Conservation (phyloP, 2,329 filamentous ascomycete species). For the Hirsutella minnesotensis region DNA sequence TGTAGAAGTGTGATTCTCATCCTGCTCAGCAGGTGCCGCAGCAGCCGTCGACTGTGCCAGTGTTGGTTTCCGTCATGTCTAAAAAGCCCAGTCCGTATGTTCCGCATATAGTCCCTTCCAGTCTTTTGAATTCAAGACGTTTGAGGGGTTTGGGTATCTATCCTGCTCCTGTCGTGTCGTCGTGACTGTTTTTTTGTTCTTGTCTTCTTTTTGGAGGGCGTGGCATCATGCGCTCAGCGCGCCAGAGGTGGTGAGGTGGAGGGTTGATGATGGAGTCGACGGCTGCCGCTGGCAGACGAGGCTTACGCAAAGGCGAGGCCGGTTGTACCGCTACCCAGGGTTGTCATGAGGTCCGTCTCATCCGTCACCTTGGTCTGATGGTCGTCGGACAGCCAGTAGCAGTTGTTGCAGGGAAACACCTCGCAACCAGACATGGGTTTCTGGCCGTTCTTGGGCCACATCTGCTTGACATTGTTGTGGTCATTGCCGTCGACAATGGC, state of each 20-base stretch:
- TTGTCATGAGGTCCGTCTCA: conserved; percentile 37
- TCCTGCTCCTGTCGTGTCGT: conserved; percentile 9
- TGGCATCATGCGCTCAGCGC: conserved; percentile 12
- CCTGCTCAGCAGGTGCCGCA: too few relatives aligned
- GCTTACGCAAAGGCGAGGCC: conserved; percentile 10
- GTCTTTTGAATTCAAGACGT: too few relatives aligned
- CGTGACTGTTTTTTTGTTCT: conserved; percentile 4
- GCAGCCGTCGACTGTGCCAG: too few relatives aligned
- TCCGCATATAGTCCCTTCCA: too few relatives aligned
- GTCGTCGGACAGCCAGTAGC: conserved; percentile 42
- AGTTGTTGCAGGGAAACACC: conserved; percentile 38
- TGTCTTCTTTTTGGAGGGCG: too few relatives aligned
- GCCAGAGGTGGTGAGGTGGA: background rate
- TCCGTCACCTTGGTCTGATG: conserved; percentile 41
- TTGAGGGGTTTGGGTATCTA: background rate
- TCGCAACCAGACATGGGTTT: conserved; percentile 37
- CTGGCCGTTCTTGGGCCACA: conserved; percentile 31
- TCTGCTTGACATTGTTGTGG: conserved; percentile 39
- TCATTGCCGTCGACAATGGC: conserved; percentile 43
- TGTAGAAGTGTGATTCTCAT: too few relatives aligned
- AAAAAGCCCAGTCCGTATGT: too few relatives aligned
- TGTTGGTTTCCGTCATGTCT: too few relatives aligned
- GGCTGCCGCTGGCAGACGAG: background rate
- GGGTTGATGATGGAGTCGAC: background rate
- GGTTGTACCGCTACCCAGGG: conserved; percentile 27